Evolutionary conservation across 768 basidiomycete genomes (phyloP), one percentile per base, ranked within the genome.

Genomic region (Lactarius hatsudake): DNA sequence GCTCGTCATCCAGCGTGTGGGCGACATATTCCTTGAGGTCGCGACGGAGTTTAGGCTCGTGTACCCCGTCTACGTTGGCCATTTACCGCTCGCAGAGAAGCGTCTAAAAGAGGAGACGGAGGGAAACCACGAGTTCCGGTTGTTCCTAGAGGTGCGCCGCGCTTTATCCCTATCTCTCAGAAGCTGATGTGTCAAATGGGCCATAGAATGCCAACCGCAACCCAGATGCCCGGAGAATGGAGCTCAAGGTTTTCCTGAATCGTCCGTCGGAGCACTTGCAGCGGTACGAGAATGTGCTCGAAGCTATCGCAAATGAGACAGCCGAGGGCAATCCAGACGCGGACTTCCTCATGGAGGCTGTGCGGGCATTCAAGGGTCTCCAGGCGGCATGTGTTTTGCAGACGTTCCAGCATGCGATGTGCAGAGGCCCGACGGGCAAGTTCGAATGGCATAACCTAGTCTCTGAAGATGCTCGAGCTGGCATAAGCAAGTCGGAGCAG

Each of bases 361-460:
- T 93, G 53, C 85, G 86, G 59, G 88, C 93, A 0, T 93, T 98
- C 75, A 88, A 88, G 73, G 89, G 86, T 69, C 78, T 98, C 64
- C 91, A 94, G 69, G 84, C 84, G 6, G 84, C 93, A 5, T 89
- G 92, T 0, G 91, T 94, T 75, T 77, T 97, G 58, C 84, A 89
- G 70, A 92, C 94, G 5, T 98, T 96, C 86, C 95, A 98, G 75
- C 83, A 86, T 51, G 90, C 92, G 0, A 94, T 93, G 89, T 87
- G 92, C 17, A 86, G 86, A 72, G 94, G 94, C 5, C 81, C 85
- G 2, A 86, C 89, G 2, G 85, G 83, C 3, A 94, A 93, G 74
- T 87, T 91, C 82, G 91, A 95, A 70, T 98, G 95, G 95, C 87
- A 93, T 73, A 91, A 96, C 75, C 77, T 97, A 20, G 91, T 96